These are phyloP conservation scores for Liriodendron chinense DNA, from an alignment of 164 flowering plant genomes.

Conservation along the genomic window DNA sequence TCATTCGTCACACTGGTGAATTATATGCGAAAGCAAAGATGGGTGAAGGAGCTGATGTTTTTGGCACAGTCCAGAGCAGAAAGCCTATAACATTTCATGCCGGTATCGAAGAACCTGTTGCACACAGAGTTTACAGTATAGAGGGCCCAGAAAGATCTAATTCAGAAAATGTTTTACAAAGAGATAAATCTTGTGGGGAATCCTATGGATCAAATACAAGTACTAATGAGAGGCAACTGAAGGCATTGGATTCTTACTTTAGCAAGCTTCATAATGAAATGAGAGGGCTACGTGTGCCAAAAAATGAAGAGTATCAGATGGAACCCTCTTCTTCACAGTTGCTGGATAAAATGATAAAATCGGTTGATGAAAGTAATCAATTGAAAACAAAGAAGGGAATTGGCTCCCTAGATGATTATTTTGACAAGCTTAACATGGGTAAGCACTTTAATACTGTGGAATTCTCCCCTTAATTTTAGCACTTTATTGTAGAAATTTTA, in stretches of 20 bases:
- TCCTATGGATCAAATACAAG: slow-evolving; percentile 21
- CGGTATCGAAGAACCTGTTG: not conserved
- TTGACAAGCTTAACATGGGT: slow-evolving; percentile 40
- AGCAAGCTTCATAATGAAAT: slow-evolving; percentile 34
- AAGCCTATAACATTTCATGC: slow-evolving; percentile 8
- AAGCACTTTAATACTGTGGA: not conserved
- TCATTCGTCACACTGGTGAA: slow-evolving; percentile 5
- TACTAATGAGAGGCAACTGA: slow-evolving; percentile 34
- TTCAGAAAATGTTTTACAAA: slow-evolving; percentile 9
- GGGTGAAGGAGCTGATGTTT: slow-evolving; percentile 10
- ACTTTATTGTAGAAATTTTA: not conserved
- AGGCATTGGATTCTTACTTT: slow-evolving; percentile 49
- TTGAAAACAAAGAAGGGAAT: slow-evolving; percentile 32
- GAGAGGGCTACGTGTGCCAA: not conserved
- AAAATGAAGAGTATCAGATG: slow-evolving; percentile 5
- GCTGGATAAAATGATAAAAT: slow-evolving; percentile 11
- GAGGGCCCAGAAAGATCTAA: slow-evolving; percentile 8
- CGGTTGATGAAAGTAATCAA: slow-evolving; percentile 9
- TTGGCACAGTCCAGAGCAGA: not conserved
- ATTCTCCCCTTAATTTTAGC: not conserved
- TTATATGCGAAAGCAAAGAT: slow-evolving; percentile 11
- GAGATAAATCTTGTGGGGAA: slow-evolving; percentile 10
- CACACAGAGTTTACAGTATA: not conserved
- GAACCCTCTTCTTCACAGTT: slow-evolving; percentile 11
- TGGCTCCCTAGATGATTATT: slow-evolving; percentile 35